Evolutionary conservation across 805 yeast species (phyloP), one percentile per base, ranked within the genome.

Genomic region (Lipomyces yamadae): DNA sequence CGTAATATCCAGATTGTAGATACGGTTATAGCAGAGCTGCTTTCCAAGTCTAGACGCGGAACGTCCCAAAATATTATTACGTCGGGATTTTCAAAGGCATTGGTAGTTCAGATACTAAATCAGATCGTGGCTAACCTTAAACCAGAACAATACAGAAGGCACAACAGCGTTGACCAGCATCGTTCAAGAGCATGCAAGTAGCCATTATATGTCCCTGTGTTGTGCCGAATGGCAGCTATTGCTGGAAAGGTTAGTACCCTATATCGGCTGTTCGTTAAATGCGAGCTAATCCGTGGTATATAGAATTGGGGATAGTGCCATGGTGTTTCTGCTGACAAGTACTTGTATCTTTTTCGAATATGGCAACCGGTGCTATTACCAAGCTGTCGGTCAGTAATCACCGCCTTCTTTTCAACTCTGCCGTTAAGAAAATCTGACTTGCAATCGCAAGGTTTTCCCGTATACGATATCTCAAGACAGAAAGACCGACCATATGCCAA

Each of bases 291-390:
- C 8, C 55, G 6, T 15, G 37, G 30, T 24, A 15, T 7, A 30
- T 48, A 66, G 69, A 33, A 52, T 63, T 35, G 67, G 70, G 3
- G 70, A 58, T n/a, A 45, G 58, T 18, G 61, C 59, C 5, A 56
- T 63, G 57, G 6, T 53, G 13, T 59, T 33, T 35, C 24, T 63
- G 34, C 34, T 66, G 29, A 15, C 29, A n/a, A 24, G 58, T 37
- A 48, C 57, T 7, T 52, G 58, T 13, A 24, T 66, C 10, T 66
- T 56, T 33, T 24, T 60, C 13, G 11, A 53, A 15, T 39, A 60
- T 33, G 34, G 10, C 2, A 24, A 48, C 48, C 37, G 42, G 11
- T 37, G 53, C 18, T 58, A 29, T 35, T 42, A 64, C 37, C 69
- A 66, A 35, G 24, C 64, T 24, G n/a, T 35, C n/a, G 69, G 69